Evolutionary conservation across 2,329 filamentous ascomycete species (phyloP).

Genomic region (Penicillium sp.): DNA sequence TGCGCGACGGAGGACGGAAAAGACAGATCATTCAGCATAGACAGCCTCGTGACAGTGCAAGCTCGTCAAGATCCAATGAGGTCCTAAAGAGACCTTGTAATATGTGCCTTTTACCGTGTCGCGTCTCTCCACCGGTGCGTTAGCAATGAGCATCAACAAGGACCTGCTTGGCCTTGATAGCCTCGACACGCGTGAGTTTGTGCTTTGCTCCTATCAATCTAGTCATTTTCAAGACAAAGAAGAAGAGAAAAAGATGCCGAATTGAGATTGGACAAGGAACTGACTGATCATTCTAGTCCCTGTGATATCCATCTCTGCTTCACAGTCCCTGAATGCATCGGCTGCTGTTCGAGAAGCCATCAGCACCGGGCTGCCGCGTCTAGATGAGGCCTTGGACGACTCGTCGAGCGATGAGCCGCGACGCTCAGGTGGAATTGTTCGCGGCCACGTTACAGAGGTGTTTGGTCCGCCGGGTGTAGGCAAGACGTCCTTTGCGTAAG

Average conservation of each 20-base stretch:
- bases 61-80: no score
- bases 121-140: background rate
- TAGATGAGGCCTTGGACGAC: slow-evolving; percentile 38
- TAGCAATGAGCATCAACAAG: slow-evolving; percentile 21
- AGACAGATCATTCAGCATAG: no score
- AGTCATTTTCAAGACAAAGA: no score
- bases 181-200: slow-evolving; percentile 26
- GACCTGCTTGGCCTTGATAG: slow-evolving; percentile 29
- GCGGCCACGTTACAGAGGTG: slow-evolving; percentile 76
- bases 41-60: no score
- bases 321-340: slow-evolving; percentile 31
- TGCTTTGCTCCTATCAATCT: no score
- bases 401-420: slow-evolving; percentile 2
- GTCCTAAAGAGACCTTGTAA: background rate
- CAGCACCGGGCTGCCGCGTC: slow-evolving; percentile 43
- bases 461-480: slow-evolving; percentile 83
- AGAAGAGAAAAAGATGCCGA: no score
- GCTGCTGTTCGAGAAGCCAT: slow-evolving; percentile 18
- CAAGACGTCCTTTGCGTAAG: slow-evolving; percentile 77
- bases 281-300: slow-evolving; percentile 13
- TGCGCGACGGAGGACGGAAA: no score
- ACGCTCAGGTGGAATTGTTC: slow-evolving; percentile 52
- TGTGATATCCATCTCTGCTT: slow-evolving; percentile 32
- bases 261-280: background rate
- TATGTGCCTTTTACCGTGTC: background rate